These are phyloP conservation scores for Holtermanniella nyarrowii DNA, from an alignment of 768 basidiomycete genomes.

Conservation along the genomic window DNA sequence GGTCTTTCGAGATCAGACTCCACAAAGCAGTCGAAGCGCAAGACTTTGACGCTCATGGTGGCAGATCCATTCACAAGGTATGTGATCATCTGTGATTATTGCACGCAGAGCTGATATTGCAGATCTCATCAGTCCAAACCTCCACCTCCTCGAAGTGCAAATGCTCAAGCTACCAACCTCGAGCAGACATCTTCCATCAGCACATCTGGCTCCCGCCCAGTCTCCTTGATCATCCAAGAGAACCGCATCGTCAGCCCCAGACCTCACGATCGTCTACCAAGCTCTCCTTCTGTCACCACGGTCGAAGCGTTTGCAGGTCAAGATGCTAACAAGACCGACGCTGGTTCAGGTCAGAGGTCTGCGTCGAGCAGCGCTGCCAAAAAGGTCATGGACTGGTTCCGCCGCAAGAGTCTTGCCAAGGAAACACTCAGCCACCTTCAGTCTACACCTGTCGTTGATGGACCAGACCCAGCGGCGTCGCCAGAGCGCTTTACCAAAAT, in stretches of 20 bases:
- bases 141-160: neutral
- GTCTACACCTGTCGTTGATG: neutral
- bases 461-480: neutral
- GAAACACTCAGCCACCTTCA: conserved; percentile 21
- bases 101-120: neutral
- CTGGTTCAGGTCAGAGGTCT: conserved; percentile 10
- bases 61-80: neutral
- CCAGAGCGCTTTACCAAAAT: neutral
- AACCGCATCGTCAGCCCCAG: conserved; percentile 23
- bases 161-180: neutral
- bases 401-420: conserved; percentile 42
- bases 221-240: conserved; percentile 16
- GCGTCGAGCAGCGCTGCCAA: conserved; percentile 50
- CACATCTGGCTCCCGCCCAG: conserved; percentile 21
- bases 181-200: neutral
- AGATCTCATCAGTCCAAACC: neutral
- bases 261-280: conserved; percentile 56
- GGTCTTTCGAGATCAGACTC: neutral
- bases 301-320: conserved; percentile 22
- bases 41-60: neutral
- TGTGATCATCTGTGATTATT: neutral
- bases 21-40: neutral
- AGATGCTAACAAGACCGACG: neutral
- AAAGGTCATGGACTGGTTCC: conserved; percentile 99
- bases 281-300: conserved; percentile 31